These are phyloP conservation scores for Ceratobasidium sp. DNA, from an alignment of 1,284 basidiomycete genomes.

Conservation along the genomic window DNA sequence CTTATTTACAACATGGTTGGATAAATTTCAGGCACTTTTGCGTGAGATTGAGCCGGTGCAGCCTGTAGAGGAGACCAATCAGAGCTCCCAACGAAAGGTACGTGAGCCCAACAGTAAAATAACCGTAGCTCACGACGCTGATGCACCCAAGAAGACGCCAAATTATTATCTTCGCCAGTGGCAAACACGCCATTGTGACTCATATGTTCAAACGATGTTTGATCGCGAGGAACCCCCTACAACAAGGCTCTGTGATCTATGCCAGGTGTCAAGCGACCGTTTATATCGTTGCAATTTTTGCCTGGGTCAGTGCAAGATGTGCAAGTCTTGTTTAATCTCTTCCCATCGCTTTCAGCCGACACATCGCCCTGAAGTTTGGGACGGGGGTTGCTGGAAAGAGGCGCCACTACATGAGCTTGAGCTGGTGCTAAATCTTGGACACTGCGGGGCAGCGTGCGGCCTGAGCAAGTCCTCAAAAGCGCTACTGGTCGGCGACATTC, in stretches of 20 bases:
- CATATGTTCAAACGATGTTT: neutral
- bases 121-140: no score
- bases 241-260: neutral
- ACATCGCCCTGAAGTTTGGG: neutral
- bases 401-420: constrained; percentile 1
- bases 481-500: constrained; percentile 7
- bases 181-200: neutral
- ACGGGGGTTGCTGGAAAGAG: neutral
- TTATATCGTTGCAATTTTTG: neutral
- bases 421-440: constrained; percentile 3
- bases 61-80: neutral
- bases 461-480: neutral
- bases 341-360: neutral
- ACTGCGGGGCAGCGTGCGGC: neutral
- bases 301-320: neutral
- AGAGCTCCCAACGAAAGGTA: neutral
- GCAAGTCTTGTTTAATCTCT: neutral
- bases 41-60: neutral
- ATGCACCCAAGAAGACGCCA: no score
- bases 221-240: neutral
- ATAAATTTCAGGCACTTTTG: neutral
- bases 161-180: neutral
- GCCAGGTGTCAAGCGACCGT: neutral
- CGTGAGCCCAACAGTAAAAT: neutral
- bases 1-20: neutral